Conservation (phyloP, 1,284 basidiomycete species). For the Mycena sp. region DNA sequence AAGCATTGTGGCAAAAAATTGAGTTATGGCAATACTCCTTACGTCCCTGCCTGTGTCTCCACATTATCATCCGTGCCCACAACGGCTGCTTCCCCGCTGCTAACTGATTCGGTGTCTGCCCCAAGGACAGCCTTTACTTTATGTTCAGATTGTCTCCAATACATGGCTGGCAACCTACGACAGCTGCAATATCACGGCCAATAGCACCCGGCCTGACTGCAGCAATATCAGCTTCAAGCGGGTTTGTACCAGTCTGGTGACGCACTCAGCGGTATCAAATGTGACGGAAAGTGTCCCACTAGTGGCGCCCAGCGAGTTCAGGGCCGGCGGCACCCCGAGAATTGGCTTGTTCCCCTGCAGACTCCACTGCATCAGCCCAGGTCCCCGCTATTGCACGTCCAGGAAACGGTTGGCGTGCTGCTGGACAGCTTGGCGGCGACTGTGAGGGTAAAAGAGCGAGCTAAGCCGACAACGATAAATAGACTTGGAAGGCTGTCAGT, state of each 20-base stretch:
- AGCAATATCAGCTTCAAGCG: background rate
- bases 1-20: too few relatives aligned
- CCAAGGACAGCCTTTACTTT: background rate
- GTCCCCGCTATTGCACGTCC: constrained; percentile 6
- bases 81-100: constrained; percentile 18
- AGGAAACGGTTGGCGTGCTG: constrained; percentile 6
- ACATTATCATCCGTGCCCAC: background rate
- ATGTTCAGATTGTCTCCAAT: background rate
- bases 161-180: background rate
- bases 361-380: constrained; percentile 23
- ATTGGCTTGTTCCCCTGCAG: constrained; percentile 4
- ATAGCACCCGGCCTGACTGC: constrained; percentile 12
- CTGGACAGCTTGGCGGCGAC: background rate
- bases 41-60: background rate
- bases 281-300: background rate
- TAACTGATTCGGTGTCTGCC: constrained; percentile 14
- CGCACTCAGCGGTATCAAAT: constrained; percentile 17
- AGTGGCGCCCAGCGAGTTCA: background rate
- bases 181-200: constrained; percentile 10
- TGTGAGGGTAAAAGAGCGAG: constrained; percentile 4
- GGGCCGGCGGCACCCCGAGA: constrained; percentile 6
- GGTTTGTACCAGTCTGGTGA: background rate
- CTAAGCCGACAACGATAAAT: too few relatives aligned
- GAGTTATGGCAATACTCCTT: too few relatives aligned
- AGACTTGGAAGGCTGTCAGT: too few relatives aligned